These are phyloP conservation scores for Senecio squalidus DNA, from an alignment of 140 eudicot genomes.

Conservation along the genomic window DNA sequence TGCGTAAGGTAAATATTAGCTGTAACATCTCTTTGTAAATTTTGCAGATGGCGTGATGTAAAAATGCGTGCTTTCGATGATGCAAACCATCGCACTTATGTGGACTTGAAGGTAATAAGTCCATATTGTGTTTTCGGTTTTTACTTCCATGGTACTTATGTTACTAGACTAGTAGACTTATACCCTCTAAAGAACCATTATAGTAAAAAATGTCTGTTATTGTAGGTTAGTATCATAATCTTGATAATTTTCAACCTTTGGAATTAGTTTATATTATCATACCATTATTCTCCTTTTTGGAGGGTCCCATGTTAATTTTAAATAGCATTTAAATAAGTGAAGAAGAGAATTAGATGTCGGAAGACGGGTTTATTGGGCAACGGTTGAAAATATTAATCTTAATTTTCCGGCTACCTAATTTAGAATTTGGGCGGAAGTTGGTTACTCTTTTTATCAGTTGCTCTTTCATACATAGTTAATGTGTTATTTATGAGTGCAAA, in stretches of 20 bases:
- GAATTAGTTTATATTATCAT: background rate
- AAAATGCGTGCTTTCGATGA: slow-evolving; percentile 80
- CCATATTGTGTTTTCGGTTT: background rate
- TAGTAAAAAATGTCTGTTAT: background rate
- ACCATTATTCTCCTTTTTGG: background rate
- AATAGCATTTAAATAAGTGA: too few species aligned
- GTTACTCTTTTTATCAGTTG: too few species aligned
- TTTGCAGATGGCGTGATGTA: slow-evolving; percentile 95
- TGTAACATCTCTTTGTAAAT: slow-evolving; percentile 9
- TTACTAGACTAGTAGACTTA: background rate
- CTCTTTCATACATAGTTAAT: too few species aligned
- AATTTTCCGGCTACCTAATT: too few species aligned
- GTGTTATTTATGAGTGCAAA: too few species aligned
- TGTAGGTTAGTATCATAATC: background rate
- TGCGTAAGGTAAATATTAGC: background rate
- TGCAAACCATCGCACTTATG: slow-evolving; percentile 85
- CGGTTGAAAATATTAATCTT: too few species aligned
- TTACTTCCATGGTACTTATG: background rate
- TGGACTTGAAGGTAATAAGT: slow-evolving; percentile 77
- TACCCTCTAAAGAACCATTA: background rate
- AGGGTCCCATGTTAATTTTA: background rate
- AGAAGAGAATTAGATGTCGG: too few species aligned
- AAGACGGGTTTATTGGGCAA: too few species aligned
- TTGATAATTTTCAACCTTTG: slow-evolving; percentile 3
- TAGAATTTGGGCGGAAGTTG: too few species aligned